These are phyloP conservation scores for Colletotrichum liaoningense DNA, from an alignment of 2,329 filamentous ascomycete species.

Conservation along the genomic window DNA sequence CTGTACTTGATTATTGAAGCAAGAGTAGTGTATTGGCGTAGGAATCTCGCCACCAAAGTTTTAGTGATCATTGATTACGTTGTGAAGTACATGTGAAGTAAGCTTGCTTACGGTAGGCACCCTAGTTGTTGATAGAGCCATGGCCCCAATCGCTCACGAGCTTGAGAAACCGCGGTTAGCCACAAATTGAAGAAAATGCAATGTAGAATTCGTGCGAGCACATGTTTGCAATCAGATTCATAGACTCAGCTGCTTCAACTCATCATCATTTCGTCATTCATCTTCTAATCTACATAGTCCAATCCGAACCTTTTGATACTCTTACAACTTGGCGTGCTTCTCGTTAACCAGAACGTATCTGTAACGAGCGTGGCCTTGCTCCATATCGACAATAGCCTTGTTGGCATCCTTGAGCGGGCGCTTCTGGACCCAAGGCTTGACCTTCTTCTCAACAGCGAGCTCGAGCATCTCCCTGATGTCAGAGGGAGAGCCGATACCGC, in stretches of 20 bases:
- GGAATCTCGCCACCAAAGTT: fast-evolving
- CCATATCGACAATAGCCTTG: slow-evolving; percentile 63
- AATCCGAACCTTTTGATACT: not conserved
- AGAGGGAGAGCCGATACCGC: slow-evolving; percentile 50
- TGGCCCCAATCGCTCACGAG: too few species aligned
- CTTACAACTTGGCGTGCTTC: slow-evolving; percentile 36
- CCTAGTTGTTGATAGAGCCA: too few species aligned
- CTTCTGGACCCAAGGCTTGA: slow-evolving; percentile 65
- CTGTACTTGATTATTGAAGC: too few species aligned
- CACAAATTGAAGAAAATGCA: too few species aligned
- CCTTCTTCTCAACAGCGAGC: slow-evolving; percentile 63
- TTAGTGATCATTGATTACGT: too few species aligned
- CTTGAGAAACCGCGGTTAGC: too few species aligned
- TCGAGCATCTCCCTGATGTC: slow-evolving; percentile 68
- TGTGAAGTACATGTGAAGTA: too few species aligned
- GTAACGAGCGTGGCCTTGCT: slow-evolving; percentile 59
- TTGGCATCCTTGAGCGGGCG: slow-evolving; percentile 64
- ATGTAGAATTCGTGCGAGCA: too few species aligned
- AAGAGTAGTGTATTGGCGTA: too few species aligned
- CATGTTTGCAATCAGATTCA: not conserved
- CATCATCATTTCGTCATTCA: slow-evolving; percentile 14
- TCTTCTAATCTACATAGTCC: not conserved
- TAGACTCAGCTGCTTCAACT: not conserved
- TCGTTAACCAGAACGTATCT: slow-evolving; percentile 56
- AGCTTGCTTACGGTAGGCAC: too few species aligned